Conservation (phyloP, 768 basidiomycete genomes). For the Collybia nuda region DNA sequence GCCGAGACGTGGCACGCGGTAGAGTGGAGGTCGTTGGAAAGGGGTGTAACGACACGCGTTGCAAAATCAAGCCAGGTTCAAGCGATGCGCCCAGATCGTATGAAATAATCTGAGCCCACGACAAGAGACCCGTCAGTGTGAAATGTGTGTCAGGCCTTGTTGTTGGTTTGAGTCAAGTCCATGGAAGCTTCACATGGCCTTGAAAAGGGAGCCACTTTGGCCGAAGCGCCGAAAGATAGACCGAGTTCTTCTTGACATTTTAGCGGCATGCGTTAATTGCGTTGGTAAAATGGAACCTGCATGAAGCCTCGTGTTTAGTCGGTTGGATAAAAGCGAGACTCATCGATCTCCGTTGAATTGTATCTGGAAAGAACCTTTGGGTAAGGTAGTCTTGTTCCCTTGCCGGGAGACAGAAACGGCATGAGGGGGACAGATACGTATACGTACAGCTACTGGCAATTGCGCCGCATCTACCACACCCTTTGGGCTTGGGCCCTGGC, state of each 20-base stretch:
- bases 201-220: slow-evolving; percentile 20
- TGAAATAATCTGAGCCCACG: slow-evolving; percentile 19
- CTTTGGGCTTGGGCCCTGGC: slow-evolving; percentile 11
- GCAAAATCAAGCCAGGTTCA: slow-evolving; percentile 19
- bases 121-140: slow-evolving; percentile 13
- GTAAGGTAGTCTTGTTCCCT: not conserved
- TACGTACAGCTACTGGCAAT: slow-evolving; percentile 15
- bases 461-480: slow-evolving; percentile 14
- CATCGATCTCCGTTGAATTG: slow-evolving; percentile 17
- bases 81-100: slow-evolving; percentile 17
- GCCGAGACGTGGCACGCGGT: slow-evolving; percentile 46
- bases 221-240: slow-evolving; percentile 19
- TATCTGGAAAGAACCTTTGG: slow-evolving; percentile 7
- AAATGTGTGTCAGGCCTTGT: slow-evolving; percentile 36
- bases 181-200: slow-evolving; percentile 29
- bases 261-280: slow-evolving; percentile 31
- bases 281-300: slow-evolving; percentile 36
- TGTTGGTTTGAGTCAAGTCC: slow-evolving; percentile 30
- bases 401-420: slow-evolving; percentile 5
- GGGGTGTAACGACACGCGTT: slow-evolving; percentile 33
- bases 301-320: slow-evolving; percentile 33
- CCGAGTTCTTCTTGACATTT: slow-evolving; percentile 19
- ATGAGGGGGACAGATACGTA: slow-evolving; percentile 15
- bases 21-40: slow-evolving; percentile 31
- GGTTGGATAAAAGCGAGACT: slow-evolving; percentile 18